Conservation (phyloP, 495 filamentous ascomycete genomes). For the Sabuloglossum arenarium region DNA sequence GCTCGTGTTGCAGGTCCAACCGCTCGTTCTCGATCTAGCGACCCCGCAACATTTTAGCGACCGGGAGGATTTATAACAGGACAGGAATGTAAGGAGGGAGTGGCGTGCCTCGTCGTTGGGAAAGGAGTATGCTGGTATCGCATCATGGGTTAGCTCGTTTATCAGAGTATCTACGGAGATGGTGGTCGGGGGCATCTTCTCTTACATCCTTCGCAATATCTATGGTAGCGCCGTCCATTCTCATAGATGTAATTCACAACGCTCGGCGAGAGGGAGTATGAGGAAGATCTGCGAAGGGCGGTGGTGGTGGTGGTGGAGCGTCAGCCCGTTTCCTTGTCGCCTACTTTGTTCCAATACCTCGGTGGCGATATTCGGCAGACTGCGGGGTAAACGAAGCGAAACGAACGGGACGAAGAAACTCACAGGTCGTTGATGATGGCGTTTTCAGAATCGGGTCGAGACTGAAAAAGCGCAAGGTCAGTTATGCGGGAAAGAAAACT, state of each 20-base stretch:
- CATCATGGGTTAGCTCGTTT: background rate
- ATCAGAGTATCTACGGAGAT: background rate
- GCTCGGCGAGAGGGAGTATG: background rate
- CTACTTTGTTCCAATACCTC: too few relatives aligned
- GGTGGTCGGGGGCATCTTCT: background rate
- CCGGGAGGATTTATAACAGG: background rate
- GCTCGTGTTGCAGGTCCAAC: constrained; percentile 4
- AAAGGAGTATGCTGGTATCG: constrained; percentile 2
- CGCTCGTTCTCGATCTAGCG: constrained; percentile 6
- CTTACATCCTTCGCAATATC: constrained; percentile 4
- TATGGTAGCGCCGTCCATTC: constrained; percentile 6
- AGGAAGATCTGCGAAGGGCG: background rate
- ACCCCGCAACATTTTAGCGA: background rate
- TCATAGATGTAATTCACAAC: constrained; percentile 1
- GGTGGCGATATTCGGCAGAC: background rate
- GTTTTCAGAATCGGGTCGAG: background rate
- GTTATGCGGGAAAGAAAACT: too few relatives aligned
- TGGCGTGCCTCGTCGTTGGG: constrained; percentile 5
- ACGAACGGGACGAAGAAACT: background rate
- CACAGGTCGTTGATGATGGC: background rate
- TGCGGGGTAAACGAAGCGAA: background rate
- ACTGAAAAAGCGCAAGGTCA: too few relatives aligned
- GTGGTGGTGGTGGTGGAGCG: background rate
- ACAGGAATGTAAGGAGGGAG: background rate
- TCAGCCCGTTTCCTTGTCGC: background rate